Evolutionary conservation across 306 rosid genomes (phyloP), one percentile per base, ranked within the genome.

Genomic region (Dryas alaskensis): DNA sequence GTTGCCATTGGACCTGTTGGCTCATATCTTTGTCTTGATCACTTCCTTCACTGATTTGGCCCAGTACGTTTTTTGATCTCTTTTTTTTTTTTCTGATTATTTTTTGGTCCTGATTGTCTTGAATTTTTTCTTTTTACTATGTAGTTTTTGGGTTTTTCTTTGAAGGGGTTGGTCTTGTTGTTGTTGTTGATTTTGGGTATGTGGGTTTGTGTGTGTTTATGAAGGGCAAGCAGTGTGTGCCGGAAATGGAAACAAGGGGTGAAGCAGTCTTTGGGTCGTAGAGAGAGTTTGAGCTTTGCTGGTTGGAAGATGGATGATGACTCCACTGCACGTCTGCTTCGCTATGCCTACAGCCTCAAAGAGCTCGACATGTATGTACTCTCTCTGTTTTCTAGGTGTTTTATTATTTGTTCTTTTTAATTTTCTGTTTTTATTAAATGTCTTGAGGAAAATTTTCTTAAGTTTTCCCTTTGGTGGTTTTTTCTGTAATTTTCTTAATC

Each of bases 261-360:
- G 78, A 88, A 82, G 63, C 93, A 77, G 67, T 92, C 97, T 66
- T 57, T 94, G 53, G 90, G 92, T 37, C 67, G 87, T 8, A 92
- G 84, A 71, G 81, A 86, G 67, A 76, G 73, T 80, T 81, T 95
- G 65, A 88, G 93, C 80, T 89, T 94, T 83, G 92, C 93, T 12
- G 96, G 95, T 77, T 87, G 90, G 90, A 88, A 83, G 69, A 94
- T 94, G 99, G 97, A 94, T 50, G 97, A 94, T 80, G 89, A 92
- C 47, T 89, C 97, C 80, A 87, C 89, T 0, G 86, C 95, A 70
- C 95, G 97, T 77, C 80, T 92, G 8, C 91, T 94, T 84, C 84
- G 73, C 69, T 81, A 75, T 77, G 97, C 99, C 22, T 88, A 89
- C 84, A 86, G 84, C 77, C 92, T 94, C 82, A 89, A 60, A 65